Conservation (phyloP, 2,329 filamentous ascomycete genomes). For the Gnomoniopsis sp. region DNA sequence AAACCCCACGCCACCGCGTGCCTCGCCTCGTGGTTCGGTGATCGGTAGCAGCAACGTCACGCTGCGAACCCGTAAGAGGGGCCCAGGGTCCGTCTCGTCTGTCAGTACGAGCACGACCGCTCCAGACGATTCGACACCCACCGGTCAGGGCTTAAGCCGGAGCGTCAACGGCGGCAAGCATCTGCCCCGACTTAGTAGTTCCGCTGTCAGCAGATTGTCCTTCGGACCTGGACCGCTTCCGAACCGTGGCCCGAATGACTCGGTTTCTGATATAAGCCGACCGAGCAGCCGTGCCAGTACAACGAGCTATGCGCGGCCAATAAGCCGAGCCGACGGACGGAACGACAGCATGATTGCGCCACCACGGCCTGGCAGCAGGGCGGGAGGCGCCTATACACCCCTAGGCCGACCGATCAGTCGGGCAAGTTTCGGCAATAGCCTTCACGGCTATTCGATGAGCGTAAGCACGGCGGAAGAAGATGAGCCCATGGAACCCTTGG, state of each 20-base stretch:
- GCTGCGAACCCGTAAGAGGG: slow-evolving; percentile 68
- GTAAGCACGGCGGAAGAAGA: slow-evolving; percentile 51
- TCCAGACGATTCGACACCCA: slow-evolving; percentile 47
- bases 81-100: slow-evolving; percentile 53
- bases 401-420: slow-evolving; percentile 59
- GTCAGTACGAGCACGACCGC: slow-evolving; percentile 37
- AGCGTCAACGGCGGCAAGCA: slow-evolving; percentile 38
- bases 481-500: slow-evolving; percentile 25
- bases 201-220: slow-evolving; percentile 60
- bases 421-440: slow-evolving; percentile 66
- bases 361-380: slow-evolving; percentile 62
- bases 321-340: slow-evolving; percentile 45
- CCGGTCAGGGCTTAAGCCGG: slow-evolving; percentile 32
- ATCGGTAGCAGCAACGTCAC: slow-evolving; percentile 45
- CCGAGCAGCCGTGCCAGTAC: slow-evolving; percentile 71
- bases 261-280: slow-evolving; percentile 50
- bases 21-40: slow-evolving; percentile 64
- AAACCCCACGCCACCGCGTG: slow-evolving; percentile 70
- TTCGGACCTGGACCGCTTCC: slow-evolving; percentile 55
- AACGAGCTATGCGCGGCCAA: slow-evolving; percentile 51
- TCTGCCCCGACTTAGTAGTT: slow-evolving; percentile 57
- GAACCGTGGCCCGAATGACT: slow-evolving; percentile 45
- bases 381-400: slow-evolving; percentile 59
- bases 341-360: slow-evolving; percentile 40
- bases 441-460: slow-evolving; percentile 57